These are phyloP conservation scores for Fusarium aywerte DNA, from an alignment of 2,329 filamentous ascomycete genomes.

Conservation along the genomic window DNA sequence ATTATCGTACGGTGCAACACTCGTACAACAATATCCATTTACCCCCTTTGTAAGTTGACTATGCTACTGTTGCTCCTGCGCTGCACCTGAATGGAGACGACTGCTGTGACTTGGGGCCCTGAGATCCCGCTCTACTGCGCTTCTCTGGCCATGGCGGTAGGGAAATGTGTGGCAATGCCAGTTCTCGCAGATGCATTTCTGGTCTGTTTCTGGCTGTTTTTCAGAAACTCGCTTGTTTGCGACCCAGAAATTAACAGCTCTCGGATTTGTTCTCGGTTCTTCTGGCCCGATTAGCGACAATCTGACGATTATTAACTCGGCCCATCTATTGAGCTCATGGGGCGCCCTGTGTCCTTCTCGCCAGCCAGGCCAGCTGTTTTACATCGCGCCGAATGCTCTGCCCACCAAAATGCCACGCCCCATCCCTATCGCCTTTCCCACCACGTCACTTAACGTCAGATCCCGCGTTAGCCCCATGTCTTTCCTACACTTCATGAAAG, in stretches of 20 bases:
- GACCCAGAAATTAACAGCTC: conserved; percentile 17
- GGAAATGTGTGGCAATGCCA: conserved; percentile 32
- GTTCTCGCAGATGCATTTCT: conserved; percentile 29
- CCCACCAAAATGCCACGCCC: conserved; percentile 43
- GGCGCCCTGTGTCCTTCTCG: conserved; percentile 29
- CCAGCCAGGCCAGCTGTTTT: conserved; percentile 27
- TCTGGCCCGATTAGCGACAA: conserved; percentile 40
- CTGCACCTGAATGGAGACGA: conserved; percentile 39
- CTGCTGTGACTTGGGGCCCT: conserved; percentile 31
- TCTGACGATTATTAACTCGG: conserved; percentile 37
- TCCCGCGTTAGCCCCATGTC: conserved; percentile 43
- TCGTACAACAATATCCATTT: conserved; percentile 43
- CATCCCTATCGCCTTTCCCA: conserved; percentile 42
- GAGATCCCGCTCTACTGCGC: conserved; percentile 17
- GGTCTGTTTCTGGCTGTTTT: conserved; percentile 9
- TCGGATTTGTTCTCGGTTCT: conserved; percentile 26
- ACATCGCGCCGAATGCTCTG: conserved; percentile 40
- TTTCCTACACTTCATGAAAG: conserved; percentile 27
- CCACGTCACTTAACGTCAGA: conserved; percentile 48
- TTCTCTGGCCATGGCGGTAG: conserved; percentile 15
- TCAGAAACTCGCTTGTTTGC: conserved; percentile 6
- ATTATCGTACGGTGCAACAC: conserved; percentile 47
- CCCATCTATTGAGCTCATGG: conserved; percentile 37
- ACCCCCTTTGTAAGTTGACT: conserved; percentile 41
- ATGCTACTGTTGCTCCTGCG: conserved; percentile 26